Base-by-base conservation (phyloP, 2,329 filamentous ascomycete genomes). In the Fusarium praegraminearum region DNA sequence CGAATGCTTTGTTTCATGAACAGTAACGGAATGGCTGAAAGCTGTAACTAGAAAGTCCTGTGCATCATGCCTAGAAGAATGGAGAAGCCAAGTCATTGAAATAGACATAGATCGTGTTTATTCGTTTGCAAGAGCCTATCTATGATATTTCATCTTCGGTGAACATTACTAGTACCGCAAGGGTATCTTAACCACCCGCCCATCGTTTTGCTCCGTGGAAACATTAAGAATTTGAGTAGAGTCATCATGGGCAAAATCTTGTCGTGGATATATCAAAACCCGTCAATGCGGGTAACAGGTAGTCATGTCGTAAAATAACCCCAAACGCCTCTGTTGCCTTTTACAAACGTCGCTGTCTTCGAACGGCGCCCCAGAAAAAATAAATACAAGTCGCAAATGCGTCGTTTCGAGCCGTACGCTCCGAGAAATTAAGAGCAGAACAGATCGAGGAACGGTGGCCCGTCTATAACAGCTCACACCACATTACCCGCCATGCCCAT, bases 401-500 rank as follows among this genome's bases (percentile, higher is more conserved):
- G 45, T 41, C 58, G 15, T 32, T 56, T 69, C 33, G 40, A 67
- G 32, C 54, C 50, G 40, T 45, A 45, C 20, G 44, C 61, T 54
- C 49, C 20, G 22, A 53, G 11, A 53, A 46, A 38, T 40, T 36
- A 22, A 43, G 24, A 49, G 46, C 24, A 47, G 50, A 38, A 33
- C 30, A 38, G 52, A 45, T 61, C 47, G 52, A 71, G 53, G 49
- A 62, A 62, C 62, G 40, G 47, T 44, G 51, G 30, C 33, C 36
- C 9, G 18, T 20, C 36, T 33, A 28, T 18, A 20, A 13, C 12
- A 56, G 49, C 35, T 76, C 73, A 89, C 52, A 89, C 85, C 64
- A 90, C 83, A 70, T 94, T 96, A 18, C 95, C 95, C 7, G 94
- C 95, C 85, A 98, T 92, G 12, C 96, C 96, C 82, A 98, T 91